Percentiles rank a stretch among this genome's conserved stretches.
phyloP scores from a whole-genome alignment of 495 filamentous ascomycete genomes.

The Lophiostoma macrostomum region DNA sequence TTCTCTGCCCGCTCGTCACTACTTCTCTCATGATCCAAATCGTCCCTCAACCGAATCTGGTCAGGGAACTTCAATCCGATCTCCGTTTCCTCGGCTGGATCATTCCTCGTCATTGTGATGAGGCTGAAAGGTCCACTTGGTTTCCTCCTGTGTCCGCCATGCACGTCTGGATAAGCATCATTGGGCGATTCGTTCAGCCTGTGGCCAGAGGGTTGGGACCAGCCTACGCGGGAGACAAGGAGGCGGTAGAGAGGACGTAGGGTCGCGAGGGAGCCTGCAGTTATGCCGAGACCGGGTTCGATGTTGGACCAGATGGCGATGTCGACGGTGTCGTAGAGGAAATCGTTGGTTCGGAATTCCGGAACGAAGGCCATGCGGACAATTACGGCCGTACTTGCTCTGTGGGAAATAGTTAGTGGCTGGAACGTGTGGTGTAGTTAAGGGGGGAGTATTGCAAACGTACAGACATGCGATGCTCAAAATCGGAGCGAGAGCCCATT shows the following conservation, averaged over 20 bases:
- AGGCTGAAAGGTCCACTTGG: constrained; percentile 11
- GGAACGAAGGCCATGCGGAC: constrained; percentile 23
- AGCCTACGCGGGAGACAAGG: background rate
- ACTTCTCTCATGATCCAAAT: background rate
- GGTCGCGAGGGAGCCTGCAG: constrained; percentile 16
- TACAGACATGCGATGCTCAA: constrained; percentile 21
- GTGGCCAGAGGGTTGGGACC: background rate
- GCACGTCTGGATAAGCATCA: background rate
- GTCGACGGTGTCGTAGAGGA: constrained; percentile 24
- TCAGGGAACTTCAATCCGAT: background rate
- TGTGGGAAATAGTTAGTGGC: background rate
- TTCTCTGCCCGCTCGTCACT: background rate
- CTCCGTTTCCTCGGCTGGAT: constrained; percentile 2
- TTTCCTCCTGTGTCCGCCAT: background rate
- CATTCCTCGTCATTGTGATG: constrained; percentile 1
- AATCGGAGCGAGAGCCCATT: constrained; percentile 11
- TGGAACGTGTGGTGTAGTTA: background rate
- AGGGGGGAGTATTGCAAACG: background rate
- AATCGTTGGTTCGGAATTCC: constrained; percentile 10
- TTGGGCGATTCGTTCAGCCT: background rate
- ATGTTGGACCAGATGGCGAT: constrained; percentile 24
- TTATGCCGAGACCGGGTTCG: constrained; percentile 21
- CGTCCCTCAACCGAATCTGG: constrained; percentile 10
- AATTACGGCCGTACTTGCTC: constrained; percentile 19
- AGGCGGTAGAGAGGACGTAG: constrained; percentile 20